Percentiles rank a stretch among this genome's conserved stretches.
phyloP scores from a whole-genome alignment of 2,329 filamentous ascomycete species.

The Aspergillus sp. region DNA sequence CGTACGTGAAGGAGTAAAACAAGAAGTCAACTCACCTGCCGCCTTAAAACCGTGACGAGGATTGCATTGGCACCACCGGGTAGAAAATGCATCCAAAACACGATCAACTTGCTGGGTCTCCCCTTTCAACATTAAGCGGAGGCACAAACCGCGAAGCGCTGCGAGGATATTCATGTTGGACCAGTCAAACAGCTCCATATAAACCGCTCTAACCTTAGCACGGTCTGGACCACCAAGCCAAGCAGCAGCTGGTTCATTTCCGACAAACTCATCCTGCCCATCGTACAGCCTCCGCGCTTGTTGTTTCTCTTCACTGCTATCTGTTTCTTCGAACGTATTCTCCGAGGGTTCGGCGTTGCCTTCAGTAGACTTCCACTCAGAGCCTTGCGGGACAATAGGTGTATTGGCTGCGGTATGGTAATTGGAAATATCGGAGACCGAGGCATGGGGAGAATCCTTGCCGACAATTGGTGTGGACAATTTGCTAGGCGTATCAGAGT shows the following conservation, averaged over 20 bases:
- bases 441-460: slow-evolving; percentile 32
- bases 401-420: slow-evolving; percentile 48
- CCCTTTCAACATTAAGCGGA: slow-evolving; percentile 76
- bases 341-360: slow-evolving; percentile 18
- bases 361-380: slow-evolving; percentile 25
- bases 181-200: slow-evolving; percentile 93
- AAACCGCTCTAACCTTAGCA: slow-evolving; percentile 64
- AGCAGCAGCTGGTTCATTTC: slow-evolving; percentile 75
- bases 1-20: neutral
- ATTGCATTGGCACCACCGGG: slow-evolving; percentile 92
- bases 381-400: slow-evolving; percentile 33
- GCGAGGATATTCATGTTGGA: slow-evolving; percentile 74
- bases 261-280: slow-evolving; percentile 74
- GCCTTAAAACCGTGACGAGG: slow-evolving; percentile 89
- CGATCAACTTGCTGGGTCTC: slow-evolving; percentile 97
- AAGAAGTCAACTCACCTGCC: slow-evolving; percentile 58
- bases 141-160: slow-evolving; percentile 77
- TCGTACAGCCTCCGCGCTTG: slow-evolving; percentile 82
- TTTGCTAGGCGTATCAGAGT: slow-evolving; percentile 23
- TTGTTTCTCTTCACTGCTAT: slow-evolving; percentile 67
- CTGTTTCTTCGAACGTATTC: slow-evolving; percentile 21
- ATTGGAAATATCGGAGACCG: slow-evolving; percentile 41
- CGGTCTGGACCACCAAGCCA: slow-evolving; percentile 72
- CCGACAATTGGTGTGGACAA: slow-evolving; percentile 25
- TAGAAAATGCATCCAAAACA: slow-evolving; percentile 84